phyloP scores from a whole-genome alignment of 2,329 filamentous ascomycete species.

The Knoxdaviesia capensis region DNA sequence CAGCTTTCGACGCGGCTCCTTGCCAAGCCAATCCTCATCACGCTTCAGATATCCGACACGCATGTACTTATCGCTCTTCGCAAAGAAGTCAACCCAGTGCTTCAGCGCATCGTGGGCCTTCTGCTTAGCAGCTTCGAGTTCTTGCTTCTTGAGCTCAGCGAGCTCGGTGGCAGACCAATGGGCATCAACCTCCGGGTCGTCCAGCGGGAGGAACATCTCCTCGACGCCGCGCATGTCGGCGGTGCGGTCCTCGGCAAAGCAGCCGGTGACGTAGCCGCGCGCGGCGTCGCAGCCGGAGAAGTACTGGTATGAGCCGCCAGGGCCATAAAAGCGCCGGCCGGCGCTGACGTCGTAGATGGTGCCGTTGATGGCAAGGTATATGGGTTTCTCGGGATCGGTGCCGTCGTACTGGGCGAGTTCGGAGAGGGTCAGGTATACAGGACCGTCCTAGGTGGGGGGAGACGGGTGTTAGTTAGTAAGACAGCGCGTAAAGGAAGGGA shows the following conservation, averaged over 20 bases:
- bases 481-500: not conserved
- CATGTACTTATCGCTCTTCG: slow-evolving; percentile 59
- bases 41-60: slow-evolving; percentile 57
- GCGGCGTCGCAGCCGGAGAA: slow-evolving; percentile 78
- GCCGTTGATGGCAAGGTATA: slow-evolving; percentile 81
- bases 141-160: slow-evolving; percentile 32
- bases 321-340: slow-evolving; percentile 51
- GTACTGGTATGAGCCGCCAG: slow-evolving; percentile 69
- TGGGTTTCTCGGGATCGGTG: slow-evolving; percentile 48
- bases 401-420: slow-evolving; percentile 65
- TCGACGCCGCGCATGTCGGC: slow-evolving; percentile 76
- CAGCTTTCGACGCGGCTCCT: slow-evolving; percentile 39
- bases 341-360: slow-evolving; percentile 69
- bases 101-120: slow-evolving; percentile 47
- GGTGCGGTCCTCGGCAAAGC: slow-evolving; percentile 70
- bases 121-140: slow-evolving; percentile 41
- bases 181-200: slow-evolving; percentile 40
- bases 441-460: slow-evolving; percentile 27
- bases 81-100: slow-evolving; percentile 75
- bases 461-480: slow-evolving; percentile 1
- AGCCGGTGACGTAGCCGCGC: slow-evolving; percentile 79
- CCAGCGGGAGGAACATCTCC: slow-evolving; percentile 55
- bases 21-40: slow-evolving; percentile 33
- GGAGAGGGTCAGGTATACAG: slow-evolving; percentile 50
- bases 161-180: slow-evolving; percentile 35